A percentile compares a stretch with the other conserved stretches of the same genome.
phyloP scores from a whole-genome alignment of 257 asterid species.

The Haberlea rhodopensis region DNA sequence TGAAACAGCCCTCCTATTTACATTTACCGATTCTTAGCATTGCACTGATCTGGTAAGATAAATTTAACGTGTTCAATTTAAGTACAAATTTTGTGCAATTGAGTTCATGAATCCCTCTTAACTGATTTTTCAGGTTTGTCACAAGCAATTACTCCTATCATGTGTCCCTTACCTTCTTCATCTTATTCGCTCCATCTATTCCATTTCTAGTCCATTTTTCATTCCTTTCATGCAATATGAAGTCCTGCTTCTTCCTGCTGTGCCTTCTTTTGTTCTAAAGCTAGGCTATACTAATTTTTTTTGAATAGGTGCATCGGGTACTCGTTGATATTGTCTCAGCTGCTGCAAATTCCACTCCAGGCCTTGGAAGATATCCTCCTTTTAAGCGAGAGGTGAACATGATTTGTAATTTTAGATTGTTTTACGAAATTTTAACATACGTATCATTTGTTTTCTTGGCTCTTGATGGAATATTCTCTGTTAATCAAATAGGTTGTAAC shows the following conservation, averaged over 20 bases:
- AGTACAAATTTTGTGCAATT: not conserved
- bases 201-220: not conserved
- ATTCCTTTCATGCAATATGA: slow-evolving; percentile 6
- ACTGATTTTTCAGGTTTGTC: not conserved
- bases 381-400: slow-evolving; percentile 51
- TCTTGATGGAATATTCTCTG: slow-evolving; percentile 23
- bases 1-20: not conserved
- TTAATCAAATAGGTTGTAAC: slow-evolving; percentile 58
- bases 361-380: slow-evolving; percentile 66
- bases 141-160: not conserved
- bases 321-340: slow-evolving; percentile 67
- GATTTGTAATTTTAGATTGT: slow-evolving; percentile 18
- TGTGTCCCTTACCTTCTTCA: not conserved
- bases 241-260: not conserved
- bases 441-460: slow-evolving; percentile 12
- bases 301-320: slow-evolving; percentile 76
- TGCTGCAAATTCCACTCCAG: slow-evolving; percentile 59
- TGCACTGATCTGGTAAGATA: not conserved
- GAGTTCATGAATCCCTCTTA: not conserved
- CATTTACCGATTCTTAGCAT: not conserved
- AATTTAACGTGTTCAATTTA: not conserved
- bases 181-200: not conserved
- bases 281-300: slow-evolving; percentile 19
- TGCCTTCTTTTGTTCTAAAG: slow-evolving; percentile 4
- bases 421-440: not conserved